These are phyloP conservation scores for Xenoacremonium recifei DNA, from an alignment of 2,329 filamentous ascomycete species.

Conservation along the genomic window DNA sequence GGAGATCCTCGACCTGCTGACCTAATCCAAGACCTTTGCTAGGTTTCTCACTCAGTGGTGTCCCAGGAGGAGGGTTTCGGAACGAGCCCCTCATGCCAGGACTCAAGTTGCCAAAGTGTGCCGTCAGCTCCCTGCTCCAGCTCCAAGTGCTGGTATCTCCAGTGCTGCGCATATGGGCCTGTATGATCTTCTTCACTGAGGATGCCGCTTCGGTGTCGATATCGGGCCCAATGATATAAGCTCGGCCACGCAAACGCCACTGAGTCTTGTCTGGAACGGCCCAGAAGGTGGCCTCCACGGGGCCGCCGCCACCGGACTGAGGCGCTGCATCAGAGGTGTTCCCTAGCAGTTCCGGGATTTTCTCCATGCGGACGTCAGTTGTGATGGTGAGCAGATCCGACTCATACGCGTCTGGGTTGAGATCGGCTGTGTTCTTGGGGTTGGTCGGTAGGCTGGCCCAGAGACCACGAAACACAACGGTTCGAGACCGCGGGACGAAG, in stretches of 20 bases:
- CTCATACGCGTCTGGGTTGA: conserved; percentile 68
- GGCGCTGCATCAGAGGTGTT: conserved; percentile 37
- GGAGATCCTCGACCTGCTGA: conserved; percentile 66
- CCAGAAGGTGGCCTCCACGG: conserved; percentile 87
- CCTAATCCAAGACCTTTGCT: conserved; percentile 45
- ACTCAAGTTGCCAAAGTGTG: conserved; percentile 85
- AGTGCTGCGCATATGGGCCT: conserved; percentile 57
- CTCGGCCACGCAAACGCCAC: conserved; percentile 79
- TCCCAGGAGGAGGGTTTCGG: conserved; percentile 68
- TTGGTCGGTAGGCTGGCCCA: conserved; percentile 73
- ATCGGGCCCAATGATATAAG: conserved; percentile 72
- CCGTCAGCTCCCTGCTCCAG: conserved; percentile 77
- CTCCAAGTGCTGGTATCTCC: conserved; percentile 57
- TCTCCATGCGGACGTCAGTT: conserved; percentile 85
- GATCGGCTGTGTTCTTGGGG: conserved; percentile 67
- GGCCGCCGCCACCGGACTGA: conserved; percentile 60
- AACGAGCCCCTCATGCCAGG: conserved; percentile 78
- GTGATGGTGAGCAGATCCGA: conserved; percentile 82
- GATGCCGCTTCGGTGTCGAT: conserved; percentile 44
- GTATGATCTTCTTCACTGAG: conserved; percentile 60
- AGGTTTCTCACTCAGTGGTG: conserved; percentile 52
- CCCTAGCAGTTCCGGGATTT: conserved; percentile 68
- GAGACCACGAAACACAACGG: conserved; percentile 82
- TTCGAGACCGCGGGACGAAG: conserved; percentile 61
- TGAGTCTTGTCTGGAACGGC: conserved; percentile 67